Percentiles rank a stretch among this genome's conserved stretches.
Conservation (phyloP, 1,284 basidiomycete species). For the Macrocystidia cucumis region DNA sequence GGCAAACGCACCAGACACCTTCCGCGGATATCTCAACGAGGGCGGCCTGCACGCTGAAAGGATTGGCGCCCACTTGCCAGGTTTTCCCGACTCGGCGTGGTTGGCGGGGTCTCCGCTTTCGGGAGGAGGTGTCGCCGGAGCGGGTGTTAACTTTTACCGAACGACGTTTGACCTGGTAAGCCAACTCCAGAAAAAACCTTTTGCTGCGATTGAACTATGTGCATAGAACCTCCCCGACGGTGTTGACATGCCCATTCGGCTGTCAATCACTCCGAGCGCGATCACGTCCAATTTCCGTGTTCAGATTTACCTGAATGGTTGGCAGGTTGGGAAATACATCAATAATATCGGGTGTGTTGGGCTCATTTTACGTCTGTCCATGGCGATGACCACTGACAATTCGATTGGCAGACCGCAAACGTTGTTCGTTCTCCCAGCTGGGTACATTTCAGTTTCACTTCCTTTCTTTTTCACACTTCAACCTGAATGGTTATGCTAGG, state of each 20-base stretch:
- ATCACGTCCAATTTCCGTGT: slow-evolving; percentile 38
- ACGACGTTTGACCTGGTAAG: slow-evolving; percentile 38
- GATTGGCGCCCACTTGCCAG: slow-evolving; percentile 44
- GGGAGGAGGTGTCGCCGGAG: slow-evolving; percentile 25
- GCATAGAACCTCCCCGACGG: slow-evolving; percentile 25
- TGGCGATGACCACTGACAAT: slow-evolving; percentile 1
- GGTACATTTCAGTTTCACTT: slow-evolving; percentile 19
- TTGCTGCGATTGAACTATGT: neutral
- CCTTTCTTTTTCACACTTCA: neutral
- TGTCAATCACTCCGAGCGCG: slow-evolving; percentile 33
- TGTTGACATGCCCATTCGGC: slow-evolving; percentile 35
- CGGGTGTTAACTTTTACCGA: slow-evolving; percentile 46
- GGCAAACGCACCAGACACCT: slow-evolving; percentile 33
- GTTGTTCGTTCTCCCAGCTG: slow-evolving; percentile 36
- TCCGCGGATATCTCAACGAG: slow-evolving; percentile 44
- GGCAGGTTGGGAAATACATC: slow-evolving; percentile 44
- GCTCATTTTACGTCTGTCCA: neutral
- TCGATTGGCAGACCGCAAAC: slow-evolving; percentile 32
- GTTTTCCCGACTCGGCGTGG: slow-evolving; percentile 38
- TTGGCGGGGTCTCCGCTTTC: slow-evolving; percentile 23
- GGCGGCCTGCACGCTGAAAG: slow-evolving; percentile 45
- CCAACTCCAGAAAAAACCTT: slow-evolving; percentile 2
- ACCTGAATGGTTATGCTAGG: slow-evolving; percentile 13
- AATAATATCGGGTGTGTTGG: slow-evolving; percentile 37
- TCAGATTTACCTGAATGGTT: slow-evolving; percentile 46